A percentile compares a stretch with the other conserved stretches of the same genome.
Conservation (phyloP, 495 filamentous ascomycete species). For the Chaetomium fimeti region DNA sequence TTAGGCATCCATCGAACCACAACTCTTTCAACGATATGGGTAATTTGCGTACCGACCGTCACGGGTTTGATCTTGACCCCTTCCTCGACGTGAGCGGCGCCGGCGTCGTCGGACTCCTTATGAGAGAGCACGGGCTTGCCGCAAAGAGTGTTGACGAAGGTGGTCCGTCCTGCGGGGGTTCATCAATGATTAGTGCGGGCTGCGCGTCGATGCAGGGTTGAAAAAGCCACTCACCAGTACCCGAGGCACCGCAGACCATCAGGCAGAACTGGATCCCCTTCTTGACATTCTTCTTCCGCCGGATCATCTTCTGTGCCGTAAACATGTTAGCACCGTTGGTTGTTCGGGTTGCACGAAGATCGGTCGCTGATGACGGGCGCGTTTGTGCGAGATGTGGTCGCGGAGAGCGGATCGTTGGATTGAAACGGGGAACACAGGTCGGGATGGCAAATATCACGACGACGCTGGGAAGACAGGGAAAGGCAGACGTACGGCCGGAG, state of each 20-base stretch:
- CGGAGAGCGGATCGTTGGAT: constrained; percentile 3
- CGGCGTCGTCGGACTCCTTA: constrained; percentile 88
- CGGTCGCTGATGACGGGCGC: constrained; percentile 20
- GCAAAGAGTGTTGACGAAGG: constrained; percentile 99
- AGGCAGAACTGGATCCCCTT: constrained; percentile 99
- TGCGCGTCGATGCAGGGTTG: not conserved
- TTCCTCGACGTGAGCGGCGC: constrained; percentile 87
- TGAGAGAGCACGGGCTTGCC: constrained; percentile 83
- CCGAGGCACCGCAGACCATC: constrained; percentile 99
- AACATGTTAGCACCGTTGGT: constrained; percentile 36
- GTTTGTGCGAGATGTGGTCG: constrained; percentile 8
- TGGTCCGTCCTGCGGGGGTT: constrained; percentile 77
- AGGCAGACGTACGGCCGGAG: constrained; percentile 39
- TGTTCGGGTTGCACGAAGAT: not conserved
- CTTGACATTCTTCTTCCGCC: constrained; percentile 99
- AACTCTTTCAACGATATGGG: not conserved
- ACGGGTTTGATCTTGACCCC: constrained; percentile 97
- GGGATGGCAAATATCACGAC: constrained; percentile 11
- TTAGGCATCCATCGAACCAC: constrained; percentile 23
- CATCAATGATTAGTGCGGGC: constrained; percentile 31
- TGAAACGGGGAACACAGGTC: constrained; percentile 9
- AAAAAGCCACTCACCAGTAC: constrained; percentile 70
- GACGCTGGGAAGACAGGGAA: constrained; percentile 22
- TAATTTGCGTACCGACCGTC: constrained; percentile 76
- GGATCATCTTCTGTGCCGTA: constrained; percentile 76